Conservation (phyloP, 1,284 basidiomycete species). For the Fomitopsis betulina region DNA sequence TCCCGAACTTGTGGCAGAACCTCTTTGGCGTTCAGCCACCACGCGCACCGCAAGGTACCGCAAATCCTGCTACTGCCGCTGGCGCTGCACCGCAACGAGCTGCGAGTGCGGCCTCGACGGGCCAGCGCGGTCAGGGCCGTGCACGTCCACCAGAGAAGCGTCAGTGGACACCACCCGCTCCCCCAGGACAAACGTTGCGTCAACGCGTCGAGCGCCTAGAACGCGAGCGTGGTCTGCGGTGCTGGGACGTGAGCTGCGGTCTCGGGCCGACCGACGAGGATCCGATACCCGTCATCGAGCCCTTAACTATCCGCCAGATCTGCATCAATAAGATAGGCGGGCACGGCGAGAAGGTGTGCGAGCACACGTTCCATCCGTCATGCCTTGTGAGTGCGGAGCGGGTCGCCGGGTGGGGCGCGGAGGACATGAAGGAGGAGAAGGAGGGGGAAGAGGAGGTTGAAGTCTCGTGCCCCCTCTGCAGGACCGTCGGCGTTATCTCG, state of each 20-base stretch:
- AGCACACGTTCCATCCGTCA: slow-evolving; percentile 62
- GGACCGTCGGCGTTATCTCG: slow-evolving; percentile 51
- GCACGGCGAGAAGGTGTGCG: slow-evolving; percentile 37
- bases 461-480: slow-evolving; percentile 66
- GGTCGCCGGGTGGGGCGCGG: slow-evolving; percentile 54
- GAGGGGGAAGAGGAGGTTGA: slow-evolving; percentile 37
- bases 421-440: slow-evolving; percentile 35
- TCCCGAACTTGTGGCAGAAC: not conserved
- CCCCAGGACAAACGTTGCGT: slow-evolving; percentile 48
- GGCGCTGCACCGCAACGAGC: slow-evolving; percentile 10
- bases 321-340: slow-evolving; percentile 32
- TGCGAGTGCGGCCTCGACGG: slow-evolving; percentile 6
- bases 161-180: slow-evolving; percentile 33
- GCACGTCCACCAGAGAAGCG: slow-evolving; percentile 20
- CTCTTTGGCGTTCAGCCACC: not conserved
- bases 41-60: not conserved
- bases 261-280: slow-evolving; percentile 74
- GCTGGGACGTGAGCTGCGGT: slow-evolving; percentile 66
- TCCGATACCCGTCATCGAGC: slow-evolving; percentile 36
- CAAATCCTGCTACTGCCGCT: slow-evolving; percentile 2
- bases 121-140: slow-evolving; percentile 8
- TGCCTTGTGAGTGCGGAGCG: slow-evolving; percentile 74
- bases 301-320: slow-evolving; percentile 38
- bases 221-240: slow-evolving; percentile 63
- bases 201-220: slow-evolving; percentile 62